phyloP scores from a whole-genome alignment of 257 asterid species.

The Penstemon barbatus region DNA sequence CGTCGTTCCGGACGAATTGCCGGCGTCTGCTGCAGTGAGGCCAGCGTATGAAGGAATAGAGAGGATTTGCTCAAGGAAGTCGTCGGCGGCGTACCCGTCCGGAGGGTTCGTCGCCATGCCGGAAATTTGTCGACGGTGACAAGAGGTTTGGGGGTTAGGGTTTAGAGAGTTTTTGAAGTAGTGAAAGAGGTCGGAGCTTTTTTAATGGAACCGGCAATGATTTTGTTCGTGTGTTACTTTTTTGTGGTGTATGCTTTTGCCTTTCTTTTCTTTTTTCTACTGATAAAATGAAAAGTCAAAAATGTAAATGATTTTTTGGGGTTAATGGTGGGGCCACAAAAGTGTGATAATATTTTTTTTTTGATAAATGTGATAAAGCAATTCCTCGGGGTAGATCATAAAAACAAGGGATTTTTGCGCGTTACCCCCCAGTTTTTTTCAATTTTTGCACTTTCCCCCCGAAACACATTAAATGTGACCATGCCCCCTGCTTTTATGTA shows the following conservation, averaged over 20 bases:
- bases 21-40: slow-evolving; percentile 48
- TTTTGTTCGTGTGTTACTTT: slow-evolving; percentile 23
- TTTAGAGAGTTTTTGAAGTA: slow-evolving; percentile 17
- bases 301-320: slow-evolving; percentile 14
- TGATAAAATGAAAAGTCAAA: neutral
- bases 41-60: slow-evolving; percentile 65
- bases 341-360: slow-evolving; percentile 5
- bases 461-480: too few species aligned
- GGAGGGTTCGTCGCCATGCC: slow-evolving; percentile 59
- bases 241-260: slow-evolving; percentile 22
- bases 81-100: slow-evolving; percentile 64
- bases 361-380: slow-evolving; percentile 6
- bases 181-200: slow-evolving; percentile 7
- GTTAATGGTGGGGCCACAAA: slow-evolving; percentile 1
- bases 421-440: too few species aligned
- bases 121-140: slow-evolving; percentile 14
- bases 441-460: too few species aligned
- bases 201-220: slow-evolving; percentile 16
- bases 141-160: slow-evolving; percentile 34
- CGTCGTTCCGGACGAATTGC: slow-evolving; percentile 49
- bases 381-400: neutral
- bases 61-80: slow-evolving; percentile 84
- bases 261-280: neutral
- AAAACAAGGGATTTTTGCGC: too few species aligned
- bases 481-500: too few species aligned